Conservation (phyloP, 2,329 filamentous ascomycete genomes). For the Lasiodiplodia sp. region DNA sequence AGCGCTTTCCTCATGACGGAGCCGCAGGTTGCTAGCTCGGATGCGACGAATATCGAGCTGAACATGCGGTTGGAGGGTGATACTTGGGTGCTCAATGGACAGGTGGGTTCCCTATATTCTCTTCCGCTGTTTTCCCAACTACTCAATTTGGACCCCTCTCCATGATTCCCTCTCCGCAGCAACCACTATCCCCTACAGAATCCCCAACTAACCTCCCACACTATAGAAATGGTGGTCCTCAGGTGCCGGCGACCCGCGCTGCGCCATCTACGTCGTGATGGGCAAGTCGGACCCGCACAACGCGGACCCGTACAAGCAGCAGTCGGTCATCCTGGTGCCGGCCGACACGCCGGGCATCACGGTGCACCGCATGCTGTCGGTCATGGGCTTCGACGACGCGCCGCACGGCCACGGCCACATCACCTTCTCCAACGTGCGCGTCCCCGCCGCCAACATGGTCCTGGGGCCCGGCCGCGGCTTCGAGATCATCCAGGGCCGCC, state of each 20-base stretch:
- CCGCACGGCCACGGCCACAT: constrained; percentile 97
- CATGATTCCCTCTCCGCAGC: constrained; percentile 34
- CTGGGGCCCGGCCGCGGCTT: constrained; percentile 94
- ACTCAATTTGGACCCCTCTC: constrained; percentile 33
- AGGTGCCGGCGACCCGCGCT: constrained; percentile 90
- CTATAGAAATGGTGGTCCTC: constrained; percentile 99
- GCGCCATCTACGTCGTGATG: constrained; percentile 95
- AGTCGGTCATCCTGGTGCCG: constrained; percentile 91
- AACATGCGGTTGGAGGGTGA: constrained; percentile 83
- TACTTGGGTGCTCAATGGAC: constrained; percentile 89
- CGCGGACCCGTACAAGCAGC: constrained; percentile 82
- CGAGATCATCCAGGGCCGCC: constrained; percentile 96
- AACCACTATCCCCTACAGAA: not conserved
- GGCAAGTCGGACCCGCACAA: constrained; percentile 85
- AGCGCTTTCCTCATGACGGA: constrained; percentile 96
- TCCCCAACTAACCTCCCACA: constrained; percentile 47
- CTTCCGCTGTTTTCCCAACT: not conserved
- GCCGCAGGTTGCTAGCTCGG: constrained; percentile 84
- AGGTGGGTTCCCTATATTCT: constrained; percentile 56
- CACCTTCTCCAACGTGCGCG: constrained; percentile 85
- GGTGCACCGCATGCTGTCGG: constrained; percentile 91
- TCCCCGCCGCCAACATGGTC: constrained; percentile 83
- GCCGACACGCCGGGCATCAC: constrained; percentile 82
- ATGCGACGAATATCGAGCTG: constrained; percentile 92
- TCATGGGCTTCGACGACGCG: constrained; percentile 98